Evolutionary conservation across 805 yeast genomes (phyloP).

Genomic region (Lipomyces orientalis): DNA sequence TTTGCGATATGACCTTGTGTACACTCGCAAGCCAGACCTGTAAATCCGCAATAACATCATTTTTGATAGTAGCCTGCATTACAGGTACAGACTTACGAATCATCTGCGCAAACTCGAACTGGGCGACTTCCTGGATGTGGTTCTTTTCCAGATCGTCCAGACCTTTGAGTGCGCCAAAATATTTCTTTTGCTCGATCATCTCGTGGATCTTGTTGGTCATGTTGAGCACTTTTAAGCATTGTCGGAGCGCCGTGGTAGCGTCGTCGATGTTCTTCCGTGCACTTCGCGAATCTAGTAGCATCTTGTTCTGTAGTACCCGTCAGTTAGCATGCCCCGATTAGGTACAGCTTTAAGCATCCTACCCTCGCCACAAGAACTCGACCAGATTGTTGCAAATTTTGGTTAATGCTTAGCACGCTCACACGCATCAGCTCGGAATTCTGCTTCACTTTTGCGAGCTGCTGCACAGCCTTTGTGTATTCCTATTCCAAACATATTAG

Average conservation of each 20-base stretch:
- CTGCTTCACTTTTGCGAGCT: constrained; percentile 64
- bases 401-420: constrained; percentile 63
- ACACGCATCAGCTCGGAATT: constrained; percentile 61
- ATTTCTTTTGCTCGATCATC: constrained; percentile 71
- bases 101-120: constrained; percentile 74
- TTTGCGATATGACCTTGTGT: constrained; percentile 50
- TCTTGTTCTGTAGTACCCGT: constrained; percentile 53
- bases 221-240: constrained; percentile 81
- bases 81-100: constrained; percentile 75
- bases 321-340: constrained; percentile 26
- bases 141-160: constrained; percentile 74
- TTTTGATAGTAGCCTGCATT: constrained; percentile 71
- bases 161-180: constrained; percentile 84
- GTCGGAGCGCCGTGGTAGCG: constrained; percentile 68
- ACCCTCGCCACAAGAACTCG: constrained; percentile 59
- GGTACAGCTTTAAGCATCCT: constrained; percentile 23
- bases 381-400: constrained; percentile 67
- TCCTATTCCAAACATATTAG: constrained; percentile 41
- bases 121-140: constrained; percentile 67
- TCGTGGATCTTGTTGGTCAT: constrained; percentile 85
- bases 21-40: constrained; percentile 61
- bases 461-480: constrained; percentile 56
- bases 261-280: constrained; percentile 71
- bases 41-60: constrained; percentile 66
- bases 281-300: constrained; percentile 64